Base-by-base conservation (phyloP, 2,329 filamentous ascomycete genomes). In the Nigrospora sphaerica region DNA sequence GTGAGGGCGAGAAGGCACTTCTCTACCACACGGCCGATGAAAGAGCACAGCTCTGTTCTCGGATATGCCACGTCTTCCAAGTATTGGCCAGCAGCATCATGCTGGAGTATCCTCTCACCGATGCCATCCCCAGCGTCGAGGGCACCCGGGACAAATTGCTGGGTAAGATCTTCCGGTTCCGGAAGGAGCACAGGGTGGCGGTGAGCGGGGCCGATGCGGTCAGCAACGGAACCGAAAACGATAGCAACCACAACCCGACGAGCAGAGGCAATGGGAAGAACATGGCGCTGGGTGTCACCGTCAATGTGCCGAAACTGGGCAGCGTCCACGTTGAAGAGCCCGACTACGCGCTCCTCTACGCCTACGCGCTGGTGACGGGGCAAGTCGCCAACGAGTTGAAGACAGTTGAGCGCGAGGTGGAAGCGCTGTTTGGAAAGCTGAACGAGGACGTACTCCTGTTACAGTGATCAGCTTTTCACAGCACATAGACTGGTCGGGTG, bases 11-110 rank as follows among this genome's bases (percentile, higher is more conserved):
- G 67, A 81, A 85, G 46, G 83, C 85, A 10, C 77, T 97, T 34
- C 71, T 98, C 34, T 76, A 80, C 51, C 90, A 87, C 62, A 97
- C 93, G 1, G 76, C 80, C 5, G 72, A 80, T 10, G 92, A 98
- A 66, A 80, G 93, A 45, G 80, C 78, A 11, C 82, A 91, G 51
- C 75, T 98, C 32, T 95, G 89, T 57, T 81, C 87, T 45, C 83
- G 93, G 44, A 95, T 97, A 57, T 95, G 89, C 61, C 93, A 97
- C 74, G 77, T 98, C 14, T 81, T 81, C 52, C 75, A 82, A 60
- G 93, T 97, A 6, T 79, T 98, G 52, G 93, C 93, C 2, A 93
- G 87, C 37, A 95, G 88, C 13, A 82, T 97, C 69, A 95, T 95
- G 74, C 77, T 97, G 10, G 91, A 95, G 66, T 97, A 95, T 57